A percentile compares a stretch with the other conserved stretches of the same genome.
Conservation (phyloP, 179 eudicot species). For the Heliamphora pulchella region DNA sequence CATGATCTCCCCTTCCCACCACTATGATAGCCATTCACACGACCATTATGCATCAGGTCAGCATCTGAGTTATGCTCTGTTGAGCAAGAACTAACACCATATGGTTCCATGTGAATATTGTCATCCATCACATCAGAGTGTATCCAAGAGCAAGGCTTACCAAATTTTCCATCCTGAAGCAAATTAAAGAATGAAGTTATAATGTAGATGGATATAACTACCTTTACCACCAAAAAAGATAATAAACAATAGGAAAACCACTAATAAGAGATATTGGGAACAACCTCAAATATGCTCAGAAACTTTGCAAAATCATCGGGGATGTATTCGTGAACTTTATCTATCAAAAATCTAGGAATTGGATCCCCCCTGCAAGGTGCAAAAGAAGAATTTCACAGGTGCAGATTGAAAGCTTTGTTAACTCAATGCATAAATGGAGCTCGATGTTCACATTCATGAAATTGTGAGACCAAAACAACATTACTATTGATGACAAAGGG, state of each 20-base stretch:
- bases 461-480: neutral
- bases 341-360: conserved; percentile 66
- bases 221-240: neutral
- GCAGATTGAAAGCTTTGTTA: neutral
- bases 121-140: conserved; percentile 98
- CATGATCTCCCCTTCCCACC: conserved; percentile 33
- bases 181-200: conserved; percentile 15
- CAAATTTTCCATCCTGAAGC: conserved; percentile 40
- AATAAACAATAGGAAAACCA: neutral
- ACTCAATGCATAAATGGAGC: neutral
- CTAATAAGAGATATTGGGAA: conserved; percentile 13
- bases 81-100: conserved; percentile 16
- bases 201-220: neutral
- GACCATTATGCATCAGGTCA: conserved; percentile 21
- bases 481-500: too few relatives aligned
- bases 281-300: conserved; percentile 50
- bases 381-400: conserved; percentile 8
- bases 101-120: conserved; percentile 65
- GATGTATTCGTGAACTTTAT: conserved; percentile 65
- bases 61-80: conserved; percentile 22
- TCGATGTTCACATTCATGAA: neutral
- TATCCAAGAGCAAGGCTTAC: conserved; percentile 67
- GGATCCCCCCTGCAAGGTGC: conserved; percentile 70
- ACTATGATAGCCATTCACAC: conserved; percentile 23
- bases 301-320: conserved; percentile 56